phyloP scores from a whole-genome alignment of 2,329 filamentous ascomycete species.

The Orbilia oligospora region DNA sequence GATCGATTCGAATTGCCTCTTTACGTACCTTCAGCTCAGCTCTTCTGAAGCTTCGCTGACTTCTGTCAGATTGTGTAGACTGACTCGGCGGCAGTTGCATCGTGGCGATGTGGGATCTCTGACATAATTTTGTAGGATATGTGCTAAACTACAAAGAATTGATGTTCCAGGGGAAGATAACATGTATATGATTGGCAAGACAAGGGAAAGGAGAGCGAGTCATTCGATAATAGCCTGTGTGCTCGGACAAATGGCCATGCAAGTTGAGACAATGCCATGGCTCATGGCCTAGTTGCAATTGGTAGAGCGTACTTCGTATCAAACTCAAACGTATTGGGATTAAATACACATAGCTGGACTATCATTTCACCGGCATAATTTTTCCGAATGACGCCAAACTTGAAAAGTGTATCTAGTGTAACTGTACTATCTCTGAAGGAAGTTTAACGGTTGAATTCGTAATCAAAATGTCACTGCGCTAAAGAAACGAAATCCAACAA shows the following conservation, averaged over 20 bases:
- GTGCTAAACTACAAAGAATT: not conserved
- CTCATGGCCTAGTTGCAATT: slow-evolving; percentile 10
- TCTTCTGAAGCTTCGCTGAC: not conserved
- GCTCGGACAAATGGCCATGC: slow-evolving; percentile 20
- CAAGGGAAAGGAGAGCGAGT: slow-evolving; percentile 29
- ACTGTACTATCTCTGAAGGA: slow-evolving; percentile 10
- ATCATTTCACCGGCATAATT: slow-evolving; percentile 39
- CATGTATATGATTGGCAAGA: too few species aligned
- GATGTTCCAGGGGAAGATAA: not conserved
- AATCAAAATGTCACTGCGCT: slow-evolving; percentile 35
- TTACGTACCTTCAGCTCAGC: not conserved
- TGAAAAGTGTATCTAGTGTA: slow-evolving; percentile 3
- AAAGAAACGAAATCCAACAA: slow-evolving; percentile 11
- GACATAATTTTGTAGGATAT: not conserved
- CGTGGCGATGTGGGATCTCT: not conserved
- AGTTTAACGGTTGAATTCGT: slow-evolving; percentile 23
- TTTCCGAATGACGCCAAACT: slow-evolving; percentile 45
- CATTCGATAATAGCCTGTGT: slow-evolving; percentile 23
- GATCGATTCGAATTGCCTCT: slow-evolving; percentile 11
- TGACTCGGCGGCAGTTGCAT: not conserved
- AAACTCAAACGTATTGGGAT: not conserved
- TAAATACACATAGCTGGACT: not conserved
- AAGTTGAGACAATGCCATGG: slow-evolving; percentile 21
- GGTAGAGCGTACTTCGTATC: not conserved
- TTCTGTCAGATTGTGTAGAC: not conserved